Evolutionary conservation across 352 stramenopile species (phyloP), one percentile per base, ranked within the genome.

Genomic region (Globisporangium spiculum): DNA sequence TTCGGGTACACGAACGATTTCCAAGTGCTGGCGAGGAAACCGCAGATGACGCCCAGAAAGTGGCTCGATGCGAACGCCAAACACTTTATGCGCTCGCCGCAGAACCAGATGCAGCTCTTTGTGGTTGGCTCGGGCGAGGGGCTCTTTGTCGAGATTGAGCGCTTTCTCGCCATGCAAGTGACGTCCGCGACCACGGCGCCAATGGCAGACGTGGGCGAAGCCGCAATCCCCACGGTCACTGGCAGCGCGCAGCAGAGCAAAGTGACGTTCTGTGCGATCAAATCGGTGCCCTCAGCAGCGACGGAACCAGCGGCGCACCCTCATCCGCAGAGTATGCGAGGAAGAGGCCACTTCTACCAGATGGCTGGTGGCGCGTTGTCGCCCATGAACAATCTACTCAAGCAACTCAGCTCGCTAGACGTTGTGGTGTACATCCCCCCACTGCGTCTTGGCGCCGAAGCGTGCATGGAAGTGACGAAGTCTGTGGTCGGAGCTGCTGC

Each of bases 61-160:
- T 93, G 86, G 86, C 68, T 93, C 4, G 32, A 84, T 4, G 68
- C 50, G 5, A 78, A 80, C 12, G 36, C 36, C 20, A 52, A 62
- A 52, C 70, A 80, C 56, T 92, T 92, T 36, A 67, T 70, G 44
- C 75, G 76, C 27, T 86, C 81, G 4, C 69, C 76, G 0, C 78
- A 90, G 56, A 91, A 88, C 64, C 74, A 90, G 70, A 84, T 91
- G 66, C 86, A 94, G 74, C 70, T 94, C 14, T 94, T 94, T 63
- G 81, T 94, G n/a, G 70, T 92, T 18, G 86, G 86, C n/a, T 82
- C 82, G 1, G 81, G 81, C 27, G 86, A 93, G 46, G 80, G 75
- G 3, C 60, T 93, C 20, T 93, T 92, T 52, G 72, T 87, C 48
- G 81, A 91, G 63, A 73, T 92, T 34, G 85, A 86, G 55, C 79